phyloP scores from a whole-genome alignment of 148 eudicot genomes.

The Heliosperma pusillum region DNA sequence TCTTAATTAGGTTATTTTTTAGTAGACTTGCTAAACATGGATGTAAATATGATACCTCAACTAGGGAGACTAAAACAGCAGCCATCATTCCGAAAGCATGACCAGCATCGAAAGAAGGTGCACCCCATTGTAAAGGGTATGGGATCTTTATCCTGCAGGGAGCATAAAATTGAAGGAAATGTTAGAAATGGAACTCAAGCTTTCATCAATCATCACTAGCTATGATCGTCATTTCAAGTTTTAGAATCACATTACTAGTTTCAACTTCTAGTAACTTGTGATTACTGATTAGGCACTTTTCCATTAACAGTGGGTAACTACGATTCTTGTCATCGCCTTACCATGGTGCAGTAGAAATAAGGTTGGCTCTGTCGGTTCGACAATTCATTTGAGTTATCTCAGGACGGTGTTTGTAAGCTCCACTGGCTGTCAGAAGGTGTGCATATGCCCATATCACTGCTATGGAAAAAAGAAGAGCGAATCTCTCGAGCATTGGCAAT shows the following conservation, averaged over 20 bases:
- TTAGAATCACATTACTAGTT: background rate
- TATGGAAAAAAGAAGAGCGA: slow-evolving; percentile 73
- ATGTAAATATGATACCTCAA: slow-evolving; percentile 53
- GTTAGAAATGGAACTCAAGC: background rate
- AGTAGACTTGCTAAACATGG: background rate
- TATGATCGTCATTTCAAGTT: too few relatives aligned
- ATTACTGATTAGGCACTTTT: background rate
- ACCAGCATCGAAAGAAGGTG: slow-evolving; percentile 89
- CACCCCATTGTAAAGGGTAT: slow-evolving; percentile 98
- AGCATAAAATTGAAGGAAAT: background rate
- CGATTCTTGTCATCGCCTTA: slow-evolving; percentile 27
- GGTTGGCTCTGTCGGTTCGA: slow-evolving; percentile 84
- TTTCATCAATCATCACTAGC: too few relatives aligned
- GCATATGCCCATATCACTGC: slow-evolving; percentile 94
- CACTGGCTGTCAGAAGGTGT: slow-evolving; percentile 90
- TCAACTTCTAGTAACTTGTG: background rate
- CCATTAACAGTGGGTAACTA: background rate
- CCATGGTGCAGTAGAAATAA: slow-evolving; percentile 95
- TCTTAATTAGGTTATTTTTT: background rate
- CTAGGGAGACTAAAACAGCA: slow-evolving; percentile 83
- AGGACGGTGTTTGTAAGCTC: slow-evolving; percentile 88
- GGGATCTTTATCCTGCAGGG: slow-evolving; percentile 86
- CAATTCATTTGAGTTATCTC: slow-evolving; percentile 69
- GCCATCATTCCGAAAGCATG: slow-evolving; percentile 99
- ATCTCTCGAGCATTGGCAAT: slow-evolving; percentile 80